Conservation (phyloP, 441 rosid genomes). For the Adansonia gregorii region DNA sequence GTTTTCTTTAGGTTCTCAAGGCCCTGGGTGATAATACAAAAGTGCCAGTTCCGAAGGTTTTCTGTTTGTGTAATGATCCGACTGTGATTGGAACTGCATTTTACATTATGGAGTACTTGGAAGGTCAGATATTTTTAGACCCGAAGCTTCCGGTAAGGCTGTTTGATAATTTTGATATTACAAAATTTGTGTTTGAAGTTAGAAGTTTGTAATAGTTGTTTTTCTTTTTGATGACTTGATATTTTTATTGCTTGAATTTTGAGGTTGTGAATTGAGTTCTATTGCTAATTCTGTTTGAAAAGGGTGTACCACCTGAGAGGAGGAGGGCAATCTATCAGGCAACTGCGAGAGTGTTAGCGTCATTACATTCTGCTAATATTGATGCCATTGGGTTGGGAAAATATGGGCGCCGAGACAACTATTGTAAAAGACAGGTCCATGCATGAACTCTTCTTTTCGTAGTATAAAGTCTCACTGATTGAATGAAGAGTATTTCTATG, state of each 20-base stretch:
- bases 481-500: background rate
- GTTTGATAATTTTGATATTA: background rate
- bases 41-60: constrained; percentile 87
- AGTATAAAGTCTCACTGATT: background rate
- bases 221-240: background rate
- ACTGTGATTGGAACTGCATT: constrained; percentile 77
- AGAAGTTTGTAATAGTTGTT: background rate
- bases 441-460: constrained; percentile 1
- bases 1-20: constrained; percentile 57
- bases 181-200: background rate
- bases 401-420: constrained; percentile 78
- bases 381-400: constrained; percentile 75
- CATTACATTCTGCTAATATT: constrained; percentile 74
- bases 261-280: constrained; percentile 7
- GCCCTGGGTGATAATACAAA: constrained; percentile 76
- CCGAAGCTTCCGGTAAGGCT: constrained; percentile 67
- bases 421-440: constrained; percentile 80
- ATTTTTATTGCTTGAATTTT: background rate
- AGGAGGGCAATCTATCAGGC: constrained; percentile 71
- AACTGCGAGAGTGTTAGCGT: constrained; percentile 74
- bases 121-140: constrained; percentile 84
- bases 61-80: constrained; percentile 71
- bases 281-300: constrained; percentile 20
- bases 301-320: constrained; percentile 65
- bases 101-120: constrained; percentile 92